Evolutionary conservation across 1,284 basidiomycete species (phyloP), one percentile per base, ranked within the genome.

Genomic region (Irpex sp.): DNA sequence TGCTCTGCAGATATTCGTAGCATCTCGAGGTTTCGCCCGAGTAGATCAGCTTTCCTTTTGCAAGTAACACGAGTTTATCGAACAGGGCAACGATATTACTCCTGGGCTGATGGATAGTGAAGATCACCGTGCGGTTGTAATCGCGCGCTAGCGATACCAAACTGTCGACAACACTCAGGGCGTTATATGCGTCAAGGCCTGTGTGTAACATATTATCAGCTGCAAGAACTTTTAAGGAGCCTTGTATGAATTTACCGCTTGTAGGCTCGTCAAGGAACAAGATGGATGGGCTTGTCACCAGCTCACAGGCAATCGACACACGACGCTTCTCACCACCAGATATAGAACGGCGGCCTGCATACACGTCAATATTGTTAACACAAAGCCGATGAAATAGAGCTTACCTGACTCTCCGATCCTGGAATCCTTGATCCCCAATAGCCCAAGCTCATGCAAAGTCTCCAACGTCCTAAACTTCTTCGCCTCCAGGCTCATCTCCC

Each of bases 191-290:
- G 71, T 99, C 97, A 43, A 98, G 83, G 63, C 95, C 93, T 92
- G 15, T 3, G 11, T 50, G n/a, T 33, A 5, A 17, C 43, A 13
- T 53, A 53, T 58, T 35, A 26, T 61, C 62, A 56, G 7, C 57
- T 55, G 33, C 1, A 39, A 37, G 58, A 9, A n/a, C 15, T 9
- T 31, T 35, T 26, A 31, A 57, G 8, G 43, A 11, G 50, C 46
- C 55, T 17, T 21, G 59, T 19, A 26, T 50, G 36, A 43, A 17
- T 4, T 66, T 69, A 90, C 94, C 95, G 60, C 93, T 95, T 0
- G 96, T 98, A 1, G 97, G 97, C 72, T 99, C 97, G 71, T 99
- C 97, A 61, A 98, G 82, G 82, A 98, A 97, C 54, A 99, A 76
- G 62, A 99, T 95, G 0, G 93, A 95, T 3, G 96, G 96, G 58